Evolutionary conservation across 2,329 filamentous ascomycete genomes (phyloP), one percentile per base, ranked within the genome.

Genomic region (Pseudogymnoascus sp.): DNA sequence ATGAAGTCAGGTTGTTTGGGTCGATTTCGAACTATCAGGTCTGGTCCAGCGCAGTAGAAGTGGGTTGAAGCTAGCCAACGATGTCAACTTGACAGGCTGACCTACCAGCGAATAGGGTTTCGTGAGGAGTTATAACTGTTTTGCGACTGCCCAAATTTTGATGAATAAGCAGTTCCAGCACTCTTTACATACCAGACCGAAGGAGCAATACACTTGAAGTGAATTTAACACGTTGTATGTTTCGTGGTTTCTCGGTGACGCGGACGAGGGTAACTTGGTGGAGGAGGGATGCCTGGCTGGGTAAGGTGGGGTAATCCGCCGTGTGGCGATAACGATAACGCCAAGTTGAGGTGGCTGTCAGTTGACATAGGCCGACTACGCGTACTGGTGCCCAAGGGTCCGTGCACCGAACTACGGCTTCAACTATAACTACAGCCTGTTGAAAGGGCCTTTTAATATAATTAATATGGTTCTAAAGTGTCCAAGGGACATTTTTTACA

Each of bases 1-100:
- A 54, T 54, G 47, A 54, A n/a, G n/a, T 54, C n/a, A 32, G 47
- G 47, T 54, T 54, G 47, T 54, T 54, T 54, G 47, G 47, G 47
- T 54, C 47, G 47, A 6, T 32, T 54, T 54, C 6, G n/a, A 54
- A 54, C 47, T 54, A 54, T 54, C 47, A 54, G 47, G 47, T 54
- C 47, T 25, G 28, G 47, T 54, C 25, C 47, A 54, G 47, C 47
- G 47, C 28, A 54, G 47, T 28, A 54, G 28, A 32, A 54, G 47
- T 18, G 47, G 47, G 47, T 54, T 54, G 47, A 54, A 32, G 12
- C 47, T 54, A 54, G 47, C 47, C 47, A 54, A 54, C 47, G 28
- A 54, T 32, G 28, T 54, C 47, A 28, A 32, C 47, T 32, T 54
- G 47, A 54, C 47, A 54, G 47, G 47, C 47, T 32, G 47, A 54